Base-by-base conservation (phyloP, 129 eudicot genomes). In the Tanacetum coccineum region DNA sequence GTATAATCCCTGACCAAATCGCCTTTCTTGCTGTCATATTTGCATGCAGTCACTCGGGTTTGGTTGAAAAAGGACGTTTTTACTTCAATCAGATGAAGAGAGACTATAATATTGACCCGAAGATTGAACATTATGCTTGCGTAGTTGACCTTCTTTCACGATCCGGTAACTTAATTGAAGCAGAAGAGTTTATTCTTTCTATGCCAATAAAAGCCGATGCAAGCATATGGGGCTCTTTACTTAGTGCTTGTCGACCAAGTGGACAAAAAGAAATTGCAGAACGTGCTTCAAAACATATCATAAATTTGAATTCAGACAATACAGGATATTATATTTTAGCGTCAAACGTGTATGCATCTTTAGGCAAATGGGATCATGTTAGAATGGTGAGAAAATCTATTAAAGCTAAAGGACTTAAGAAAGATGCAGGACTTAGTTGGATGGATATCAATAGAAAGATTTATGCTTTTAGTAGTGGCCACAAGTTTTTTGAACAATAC, bases 161-260 rank as follows among this genome's bases (percentile, higher is more conserved):
- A 45, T 85, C 89, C 9, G 92, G 96, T 50, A 50, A 22, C 52
- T 71, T 76, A 59, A 42, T 68, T 19, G 92, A 85, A 80, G 89
- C 96, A 22, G 92, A 88, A 66, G 73, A 88, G 2, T 81, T 88
- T 14, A 76, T 88, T 48, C 69, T 59, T 74, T 82, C 89, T 36
- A 85, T 88, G 92, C 96, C 96, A 3, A 20, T 73, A 65, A 67
- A 62, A 26, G 91, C 95, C 2, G 91, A 84, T 80, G 84, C 81
- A 67, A 87, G 95, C 81, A 84, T 87, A 70, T 88, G 96, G 96
- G 92, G 89, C 53, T 32, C 80, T 48, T 75, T 88, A 72, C 96
- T 88, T 25, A 78, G 95, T 71, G 91, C 84, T 52, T 82, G 88
- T 46, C 77, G 89, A 58, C 49, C 80, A 62, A 81, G 66, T 39